Evolutionary conservation across 306 rosid genomes (phyloP), one percentile per base, ranked within the genome.

Genomic region (Fragaria ananassa): DNA sequence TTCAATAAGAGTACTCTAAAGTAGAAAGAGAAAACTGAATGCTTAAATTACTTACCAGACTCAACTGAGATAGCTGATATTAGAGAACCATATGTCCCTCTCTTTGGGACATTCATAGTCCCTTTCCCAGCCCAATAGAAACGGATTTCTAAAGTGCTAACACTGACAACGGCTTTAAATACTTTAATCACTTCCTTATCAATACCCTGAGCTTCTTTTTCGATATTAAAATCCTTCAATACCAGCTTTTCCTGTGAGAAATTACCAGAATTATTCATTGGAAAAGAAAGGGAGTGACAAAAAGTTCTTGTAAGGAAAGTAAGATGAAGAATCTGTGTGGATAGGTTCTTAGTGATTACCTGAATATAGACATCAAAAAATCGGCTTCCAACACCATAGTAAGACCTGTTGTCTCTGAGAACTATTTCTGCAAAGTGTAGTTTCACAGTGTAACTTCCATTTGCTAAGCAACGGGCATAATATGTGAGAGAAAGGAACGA

Each of bases 21-120:
- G 61, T 53, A 37, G 39, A n/a, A 34, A 35, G 47, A 35, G 53
- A 51, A 53, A 15, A 29, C 5, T 4, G 10, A 42, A 49, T 12
- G 29, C 31, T 19, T 69, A 34, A 18, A 19, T 46, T 65, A 84
- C 92, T 79, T 79, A 87, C 94, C 86, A 61, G 94, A 84, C 82
- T 81, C 80, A 73, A 87, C 72, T 13, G 89, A 87, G 74, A 90
- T 69, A 72, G 88, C 91, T 69, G 89, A 87, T 81, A 90, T 73
- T n/a, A 87, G 86, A 64, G 94, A 89, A 81, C 94, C 94, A 84
- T 90, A 87, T 54, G 58, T 79, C 74, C 89, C 89, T 57, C 71
- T 17, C 46, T 1, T 18, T 45, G 94, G 95, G 68, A 61, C 29
- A 69, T 78, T 79, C 49, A 77, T 77, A 61, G 92, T 90, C 51